Evolutionary conservation across 2,329 filamentous ascomycete species (phyloP), one percentile per base, ranked within the genome.

Genomic region (Pyrenochaeta sp.): DNA sequence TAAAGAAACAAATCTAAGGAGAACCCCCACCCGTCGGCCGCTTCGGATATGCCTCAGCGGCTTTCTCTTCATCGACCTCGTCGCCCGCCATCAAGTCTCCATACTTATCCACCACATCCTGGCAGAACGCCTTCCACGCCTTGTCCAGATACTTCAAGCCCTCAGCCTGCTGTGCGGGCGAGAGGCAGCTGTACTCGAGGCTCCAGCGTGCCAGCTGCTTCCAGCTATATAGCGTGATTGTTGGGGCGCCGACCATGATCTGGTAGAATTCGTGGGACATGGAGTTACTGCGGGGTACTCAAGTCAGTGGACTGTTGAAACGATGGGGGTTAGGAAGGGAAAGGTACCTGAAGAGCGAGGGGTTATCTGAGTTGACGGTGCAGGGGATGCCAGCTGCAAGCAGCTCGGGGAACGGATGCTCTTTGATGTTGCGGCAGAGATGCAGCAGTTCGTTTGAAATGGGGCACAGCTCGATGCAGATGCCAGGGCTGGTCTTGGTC

Each of bases 201-300:
- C 75, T 77, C 75, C 75, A 78, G 22, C 68, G 53, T 3, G 70
- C 74, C 0, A 78, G 71, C 67, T 90, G 86, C 62, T 86, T 86
- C 84, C 87, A 88, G 29, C 87, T 87, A 51, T 82, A 82, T 0
- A 91, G 68, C 13, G 78, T 81, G 79, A 90, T 88, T 44, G 82
- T 78, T 9, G 78, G 75, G 30, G 83, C 83, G 34, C 87, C 88
- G 6, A 88, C 79, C 77, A 90, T 83, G 45, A 86, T 79, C 62
- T 91, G 88, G 64, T 90, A 90, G 62, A 90, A 90, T 61, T 91
- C 88, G 53, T 90, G 86, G 1, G 85, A 86, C 29, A 90, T 77
- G 2, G 84, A 84, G 10, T 87, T 89, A 51, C 85, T 88, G 44
- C 34, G 18, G 48, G 58, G 32, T 21, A 30, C 44, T 32, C 44